Evolutionary conservation across 139 green algal genomes (phyloP).

Genomic region (Microglena sp.): DNA sequence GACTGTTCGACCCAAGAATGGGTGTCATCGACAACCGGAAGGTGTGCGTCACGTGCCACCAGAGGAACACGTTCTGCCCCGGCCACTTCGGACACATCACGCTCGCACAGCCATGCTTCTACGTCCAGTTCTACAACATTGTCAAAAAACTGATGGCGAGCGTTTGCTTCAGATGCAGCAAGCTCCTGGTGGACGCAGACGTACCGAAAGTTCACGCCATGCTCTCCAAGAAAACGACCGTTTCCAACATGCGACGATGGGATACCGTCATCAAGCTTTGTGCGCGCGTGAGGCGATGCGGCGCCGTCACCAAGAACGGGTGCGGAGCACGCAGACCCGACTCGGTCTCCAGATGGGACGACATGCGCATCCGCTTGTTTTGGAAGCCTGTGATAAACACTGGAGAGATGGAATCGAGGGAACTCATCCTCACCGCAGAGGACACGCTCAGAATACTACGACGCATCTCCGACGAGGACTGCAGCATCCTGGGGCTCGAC

Average conservation of each 20-base stretch:
- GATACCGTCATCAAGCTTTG: conserved; percentile 15
- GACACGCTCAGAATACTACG: conserved; percentile 53
- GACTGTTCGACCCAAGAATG: conserved; percentile 80
- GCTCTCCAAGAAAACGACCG: neutral
- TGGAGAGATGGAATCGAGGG: neutral
- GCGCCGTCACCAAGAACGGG: neutral
- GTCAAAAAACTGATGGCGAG: conserved; percentile 85
- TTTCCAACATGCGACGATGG: neutral
- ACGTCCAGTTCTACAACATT: conserved; percentile 85
- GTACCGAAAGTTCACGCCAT: neutral
- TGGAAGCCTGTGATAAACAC: conserved; percentile 7
- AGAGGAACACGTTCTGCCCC: conserved; percentile 68
- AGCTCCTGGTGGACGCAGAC: conserved; percentile 68
- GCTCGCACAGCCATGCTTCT: conserved; percentile 87
- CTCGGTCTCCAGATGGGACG: neutral
- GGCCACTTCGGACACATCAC: conserved; percentile 96
- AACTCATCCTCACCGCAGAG: conserved; percentile 1
- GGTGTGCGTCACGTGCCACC: conserved; percentile 62
- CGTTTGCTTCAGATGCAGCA: conserved; percentile 80
- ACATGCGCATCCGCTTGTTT: conserved; percentile 2
- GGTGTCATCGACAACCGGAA: conserved; percentile 76
- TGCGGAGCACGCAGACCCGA: conserved; percentile 8
- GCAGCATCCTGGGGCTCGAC: conserved; percentile 70
- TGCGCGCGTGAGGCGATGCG: conserved; percentile 3
- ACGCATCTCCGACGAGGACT: conserved; percentile 85